Percentiles rank a stretch among this genome's conserved stretches.
These are phyloP conservation scores for Thalassiosira mediterranea DNA, from an alignment of 352 stramenopile species.

Conservation along the genomic window DNA sequence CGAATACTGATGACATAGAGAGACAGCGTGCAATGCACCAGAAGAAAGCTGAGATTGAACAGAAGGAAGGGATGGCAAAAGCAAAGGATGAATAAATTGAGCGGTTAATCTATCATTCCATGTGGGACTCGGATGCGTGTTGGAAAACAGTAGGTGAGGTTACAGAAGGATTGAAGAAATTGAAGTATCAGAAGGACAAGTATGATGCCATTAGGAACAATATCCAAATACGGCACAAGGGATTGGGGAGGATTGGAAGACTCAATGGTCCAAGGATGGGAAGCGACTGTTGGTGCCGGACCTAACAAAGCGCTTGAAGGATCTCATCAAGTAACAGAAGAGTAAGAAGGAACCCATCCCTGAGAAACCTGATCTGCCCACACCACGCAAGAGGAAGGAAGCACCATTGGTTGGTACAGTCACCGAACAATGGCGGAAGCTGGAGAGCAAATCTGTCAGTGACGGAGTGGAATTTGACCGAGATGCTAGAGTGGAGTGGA, in stretches of 20 bases:
- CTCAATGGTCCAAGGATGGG: constrained; percentile 25
- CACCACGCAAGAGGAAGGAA: background rate
- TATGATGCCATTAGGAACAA: constrained; percentile 25
- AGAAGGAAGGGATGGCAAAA: constrained; percentile 6
- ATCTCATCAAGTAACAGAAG: background rate
- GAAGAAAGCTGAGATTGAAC: constrained; percentile 4
- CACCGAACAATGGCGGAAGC: background rate
- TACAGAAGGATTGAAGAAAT: constrained; percentile 4
- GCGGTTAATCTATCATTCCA: constrained; percentile 15
- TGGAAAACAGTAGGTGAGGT: constrained; percentile 27
- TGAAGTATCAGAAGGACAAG: constrained; percentile 19
- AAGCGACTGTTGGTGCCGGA: background rate
- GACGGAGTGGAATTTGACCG: background rate
- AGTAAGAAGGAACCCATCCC: background rate
- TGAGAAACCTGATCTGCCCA: background rate
- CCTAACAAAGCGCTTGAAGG: background rate
- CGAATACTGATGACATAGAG: background rate
- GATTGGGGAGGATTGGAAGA: constrained; percentile 20
- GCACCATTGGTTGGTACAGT: background rate
- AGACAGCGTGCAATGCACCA: background rate
- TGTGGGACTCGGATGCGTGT: constrained; percentile 26
- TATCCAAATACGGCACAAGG: constrained; percentile 22
- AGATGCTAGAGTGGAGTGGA: background rate
- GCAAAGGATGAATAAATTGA: constrained; percentile 24
- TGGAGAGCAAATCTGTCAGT: background rate